These are phyloP conservation scores for Aspergillus olivimuriae DNA, from an alignment of 495 filamentous ascomycete species.

Conservation along the genomic window DNA sequence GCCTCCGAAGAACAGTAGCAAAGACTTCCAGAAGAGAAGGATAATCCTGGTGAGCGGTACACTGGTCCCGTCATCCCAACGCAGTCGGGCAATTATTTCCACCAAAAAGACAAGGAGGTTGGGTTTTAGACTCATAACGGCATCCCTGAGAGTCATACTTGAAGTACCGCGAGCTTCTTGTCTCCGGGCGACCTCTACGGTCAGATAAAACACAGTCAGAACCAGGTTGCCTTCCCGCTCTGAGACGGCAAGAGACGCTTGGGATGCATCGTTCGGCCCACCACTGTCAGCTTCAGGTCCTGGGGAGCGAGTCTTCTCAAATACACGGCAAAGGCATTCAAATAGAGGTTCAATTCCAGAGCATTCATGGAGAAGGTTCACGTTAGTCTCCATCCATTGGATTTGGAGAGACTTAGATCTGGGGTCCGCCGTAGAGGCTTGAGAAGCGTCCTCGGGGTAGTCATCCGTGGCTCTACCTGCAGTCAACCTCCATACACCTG, in stretches of 20 bases:
- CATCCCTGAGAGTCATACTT: constrained; percentile 29
- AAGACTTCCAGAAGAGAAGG: constrained; percentile 83
- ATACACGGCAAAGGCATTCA: constrained; percentile 51
- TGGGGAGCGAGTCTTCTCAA: constrained; percentile 41
- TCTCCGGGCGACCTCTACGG: constrained; percentile 59
- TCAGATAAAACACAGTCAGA: constrained; percentile 63
- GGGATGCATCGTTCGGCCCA: constrained; percentile 25
- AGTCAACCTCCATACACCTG: constrained; percentile 74
- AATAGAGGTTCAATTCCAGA: constrained; percentile 55
- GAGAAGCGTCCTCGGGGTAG: constrained; percentile 18
- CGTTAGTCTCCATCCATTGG: constrained; percentile 60
- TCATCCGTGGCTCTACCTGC: constrained; percentile 42
- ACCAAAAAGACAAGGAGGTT: constrained; percentile 66
- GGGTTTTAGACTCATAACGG: constrained; percentile 49
- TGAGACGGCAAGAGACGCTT: constrained; percentile 28
- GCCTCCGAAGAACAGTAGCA: constrained; percentile 79
- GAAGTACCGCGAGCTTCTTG: constrained; percentile 25
- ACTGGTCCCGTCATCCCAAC: constrained; percentile 77
- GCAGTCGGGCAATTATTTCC: constrained; percentile 64
- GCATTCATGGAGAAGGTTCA: constrained; percentile 51
- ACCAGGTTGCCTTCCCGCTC: constrained; percentile 45
- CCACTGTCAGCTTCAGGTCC: constrained; percentile 24
- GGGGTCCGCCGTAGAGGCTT: constrained; percentile 26
- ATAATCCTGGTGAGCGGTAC: constrained; percentile 64
- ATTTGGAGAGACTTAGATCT: constrained; percentile 55